These are phyloP conservation scores for Pichia kluyveri DNA, from an alignment of 805 yeast genomes.

Conservation along the genomic window DNA sequence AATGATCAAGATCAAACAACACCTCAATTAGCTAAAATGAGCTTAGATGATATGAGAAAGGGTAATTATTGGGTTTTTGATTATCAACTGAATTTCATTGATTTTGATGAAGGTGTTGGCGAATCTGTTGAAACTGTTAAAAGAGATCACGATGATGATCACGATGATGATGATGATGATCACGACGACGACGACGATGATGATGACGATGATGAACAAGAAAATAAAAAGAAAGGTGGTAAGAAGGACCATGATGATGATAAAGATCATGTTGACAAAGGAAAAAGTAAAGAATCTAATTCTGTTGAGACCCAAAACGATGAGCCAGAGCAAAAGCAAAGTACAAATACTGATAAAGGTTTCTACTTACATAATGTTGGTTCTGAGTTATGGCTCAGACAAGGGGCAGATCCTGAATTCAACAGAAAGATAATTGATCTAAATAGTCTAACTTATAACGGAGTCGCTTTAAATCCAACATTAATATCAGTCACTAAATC, in stretches of 20 bases:
- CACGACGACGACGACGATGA: neutral
- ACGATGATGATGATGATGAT: neutral
- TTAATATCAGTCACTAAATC: slow-evolving; percentile 35
- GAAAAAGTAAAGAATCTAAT: neutral
- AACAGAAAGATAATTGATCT: slow-evolving; percentile 24
- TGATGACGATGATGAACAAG: neutral
- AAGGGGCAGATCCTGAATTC: slow-evolving; percentile 24
- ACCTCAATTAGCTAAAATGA: slow-evolving; percentile 12
- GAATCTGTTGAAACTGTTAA: neutral
- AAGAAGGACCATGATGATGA: slow-evolving; percentile 7
- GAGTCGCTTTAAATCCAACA: slow-evolving; percentile 30
- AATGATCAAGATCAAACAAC: neutral
- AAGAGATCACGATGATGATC: neutral
- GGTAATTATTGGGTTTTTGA: slow-evolving; percentile 24
- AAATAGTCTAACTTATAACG: slow-evolving; percentile 33
- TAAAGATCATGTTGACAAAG: neutral
- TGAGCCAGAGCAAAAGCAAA: neutral
- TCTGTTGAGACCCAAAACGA: neutral
- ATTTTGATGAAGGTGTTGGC: slow-evolving; percentile 7
- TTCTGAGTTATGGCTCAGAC: slow-evolving; percentile 11
- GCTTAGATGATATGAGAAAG: slow-evolving; percentile 20
- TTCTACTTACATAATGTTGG: slow-evolving; percentile 23
- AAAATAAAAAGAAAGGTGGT: slow-evolving; percentile 10
- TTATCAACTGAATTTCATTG: slow-evolving; percentile 18
- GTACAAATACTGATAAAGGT: slow-evolving; percentile 34